Base-by-base conservation (phyloP, 2,329 filamentous ascomycete genomes). In the Talaromyces albobiverticillius region DNA sequence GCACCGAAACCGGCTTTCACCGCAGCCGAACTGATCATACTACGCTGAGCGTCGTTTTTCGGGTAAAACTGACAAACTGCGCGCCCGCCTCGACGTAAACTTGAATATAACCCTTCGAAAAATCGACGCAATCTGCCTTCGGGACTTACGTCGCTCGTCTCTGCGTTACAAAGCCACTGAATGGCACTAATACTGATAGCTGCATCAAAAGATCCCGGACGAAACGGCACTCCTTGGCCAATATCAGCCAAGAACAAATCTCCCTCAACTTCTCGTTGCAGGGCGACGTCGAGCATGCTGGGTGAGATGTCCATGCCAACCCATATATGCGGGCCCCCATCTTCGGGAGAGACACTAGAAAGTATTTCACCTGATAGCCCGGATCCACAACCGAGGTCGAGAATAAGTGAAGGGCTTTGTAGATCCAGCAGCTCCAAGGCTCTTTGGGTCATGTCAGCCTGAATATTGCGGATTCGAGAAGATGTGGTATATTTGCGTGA, bases 31-130 rank as follows among this genome's bases (percentile, higher is more conserved):
- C 87, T 90, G 62, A 99, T 95, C 92, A 99, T 96, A 66, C 82
- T 85, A 66, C 92, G 84, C 76, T 99, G 94, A 59, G 83, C 80
- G 62, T 95, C 88, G 70, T 99, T 97, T 76, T 96, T 96, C 2
- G 94, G 94, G 70, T 99, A 99, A 72, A 99, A 99, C 67, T 99
- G 94, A 69, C 92, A 96, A 13, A 97, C 93, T 0, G 94, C 94
- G 34, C 90, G 82, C 1, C 90, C 94, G 5, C 94, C 94, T 18
- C 94, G 80, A 59, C 86, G 84, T 59, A 99, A 75, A 57, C 85
- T 86, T 0, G 90, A 88, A 72, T 97, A 99, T 1, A 99, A 74
- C 0, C 91, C 90, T 64, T 95, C 90, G 71, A 99, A 99, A 68
- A 99, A 99, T 42, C 93, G 80, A 4, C 83, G 82, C 23, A 99